These are phyloP conservation scores for Sarocladium oryzae DNA, from an alignment of 2,329 filamentous ascomycete species.

Conservation along the genomic window DNA sequence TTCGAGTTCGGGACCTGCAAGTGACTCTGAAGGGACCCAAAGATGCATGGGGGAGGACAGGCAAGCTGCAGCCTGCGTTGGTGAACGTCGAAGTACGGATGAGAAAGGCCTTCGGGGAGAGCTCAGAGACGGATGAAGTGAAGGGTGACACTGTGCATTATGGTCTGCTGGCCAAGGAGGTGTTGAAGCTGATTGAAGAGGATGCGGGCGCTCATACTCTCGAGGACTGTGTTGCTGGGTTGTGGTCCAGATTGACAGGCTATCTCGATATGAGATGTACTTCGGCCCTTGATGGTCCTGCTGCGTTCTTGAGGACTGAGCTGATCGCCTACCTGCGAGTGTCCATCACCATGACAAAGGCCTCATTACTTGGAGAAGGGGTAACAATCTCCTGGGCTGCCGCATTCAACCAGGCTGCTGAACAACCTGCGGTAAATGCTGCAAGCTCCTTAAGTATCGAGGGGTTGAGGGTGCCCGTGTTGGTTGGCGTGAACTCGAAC, in stretches of 20 bases:
- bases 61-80: constrained; percentile 54
- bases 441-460: constrained; percentile 40
- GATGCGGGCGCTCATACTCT: background rate
- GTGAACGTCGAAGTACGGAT: constrained; percentile 56
- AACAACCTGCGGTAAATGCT: background rate
- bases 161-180: constrained; percentile 60
- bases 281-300: background rate
- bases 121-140: constrained; percentile 54
- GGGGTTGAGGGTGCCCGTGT: constrained; percentile 54
- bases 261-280: background rate
- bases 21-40: constrained; percentile 48
- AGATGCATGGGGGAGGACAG: constrained; percentile 61
- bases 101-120: constrained; percentile 46
- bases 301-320: constrained; percentile 23
- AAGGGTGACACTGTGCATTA: constrained; percentile 70
- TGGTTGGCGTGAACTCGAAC: constrained; percentile 68
- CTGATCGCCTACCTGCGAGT: constrained; percentile 43
- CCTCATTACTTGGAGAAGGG: constrained; percentile 57
- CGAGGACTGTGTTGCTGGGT: background rate
- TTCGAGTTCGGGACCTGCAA: constrained; percentile 58
- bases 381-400: constrained; percentile 45
- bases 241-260: constrained; percentile 3
- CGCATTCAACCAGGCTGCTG: constrained; percentile 26
- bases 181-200: constrained; percentile 41
- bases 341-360: constrained; percentile 58